These are phyloP conservation scores for Pistacia integerrima DNA, from an alignment of 345 rosid species.

Conservation along the genomic window DNA sequence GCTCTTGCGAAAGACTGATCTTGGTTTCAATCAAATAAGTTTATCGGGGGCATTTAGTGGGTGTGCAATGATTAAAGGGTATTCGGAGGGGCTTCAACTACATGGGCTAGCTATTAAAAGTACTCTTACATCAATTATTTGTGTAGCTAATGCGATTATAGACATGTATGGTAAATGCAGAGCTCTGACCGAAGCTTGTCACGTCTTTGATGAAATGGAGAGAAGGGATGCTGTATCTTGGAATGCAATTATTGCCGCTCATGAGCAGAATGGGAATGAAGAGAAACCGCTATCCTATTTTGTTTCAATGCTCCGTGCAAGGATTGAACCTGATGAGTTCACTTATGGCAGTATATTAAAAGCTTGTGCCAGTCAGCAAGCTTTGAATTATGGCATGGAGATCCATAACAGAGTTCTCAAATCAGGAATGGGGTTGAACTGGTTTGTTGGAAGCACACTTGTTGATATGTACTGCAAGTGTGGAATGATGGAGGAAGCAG, in stretches of 20 bases:
- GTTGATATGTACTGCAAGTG: conserved; percentile 93
- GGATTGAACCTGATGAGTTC: conserved; percentile 82
- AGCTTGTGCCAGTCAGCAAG: conserved; percentile 68
- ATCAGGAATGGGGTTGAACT: conserved; percentile 64
- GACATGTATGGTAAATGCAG: conserved; percentile 95
- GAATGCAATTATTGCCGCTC: conserved; percentile 89
- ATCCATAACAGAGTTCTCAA: conserved; percentile 72
- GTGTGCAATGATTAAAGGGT: conserved; percentile 67
- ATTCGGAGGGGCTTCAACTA: conserved; percentile 69
- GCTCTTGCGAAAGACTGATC: conserved; percentile 50
- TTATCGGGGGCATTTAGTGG: conserved; percentile 87
- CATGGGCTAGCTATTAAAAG: conserved; percentile 70
- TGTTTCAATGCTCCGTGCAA: conserved; percentile 61
- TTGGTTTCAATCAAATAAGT: conserved; percentile 77
- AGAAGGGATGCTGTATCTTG: conserved; percentile 83
- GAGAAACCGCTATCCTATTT: conserved; percentile 58
- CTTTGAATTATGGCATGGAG: conserved; percentile 64
- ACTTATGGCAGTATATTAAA: conserved; percentile 92
- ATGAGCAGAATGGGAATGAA: conserved; percentile 73
- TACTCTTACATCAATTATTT: conserved; percentile 41
- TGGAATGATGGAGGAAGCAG: conserved; percentile 68
- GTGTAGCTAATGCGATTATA: conserved; percentile 79
- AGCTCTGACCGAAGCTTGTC: conserved; percentile 65
- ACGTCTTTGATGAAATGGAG: conserved; percentile 68
- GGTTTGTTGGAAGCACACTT: conserved; percentile 75